These are phyloP conservation scores for Reutealis trisperma DNA, from an alignment of 345 rosid genomes.

Conservation along the genomic window DNA sequence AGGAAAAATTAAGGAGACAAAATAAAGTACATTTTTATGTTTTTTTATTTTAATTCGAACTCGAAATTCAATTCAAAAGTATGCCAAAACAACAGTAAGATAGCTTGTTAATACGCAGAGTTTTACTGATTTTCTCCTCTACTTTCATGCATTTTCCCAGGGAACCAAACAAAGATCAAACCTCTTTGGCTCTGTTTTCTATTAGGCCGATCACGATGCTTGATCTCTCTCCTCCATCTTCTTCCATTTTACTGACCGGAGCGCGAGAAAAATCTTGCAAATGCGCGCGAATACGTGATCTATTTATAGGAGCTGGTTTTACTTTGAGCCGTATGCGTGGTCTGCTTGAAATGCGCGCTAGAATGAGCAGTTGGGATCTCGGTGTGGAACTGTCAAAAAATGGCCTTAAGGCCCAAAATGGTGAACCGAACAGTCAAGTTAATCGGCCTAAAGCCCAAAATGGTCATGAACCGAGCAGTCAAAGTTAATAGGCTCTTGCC, in stretches of 20 bases:
- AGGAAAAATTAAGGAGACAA: background rate
- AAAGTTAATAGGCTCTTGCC: background rate
- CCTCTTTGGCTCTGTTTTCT: slow-evolving; percentile 98
- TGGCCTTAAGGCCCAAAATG: background rate
- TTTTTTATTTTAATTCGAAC: background rate
- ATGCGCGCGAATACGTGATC: slow-evolving; percentile 32
- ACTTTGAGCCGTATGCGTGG: background rate
- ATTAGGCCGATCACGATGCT: slow-evolving; percentile 80
- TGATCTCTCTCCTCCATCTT: slow-evolving; percentile 79
- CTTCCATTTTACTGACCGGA: slow-evolving; percentile 55
- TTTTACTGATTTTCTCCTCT: background rate
- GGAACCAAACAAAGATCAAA: slow-evolving; percentile 25
- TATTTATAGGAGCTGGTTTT: slow-evolving; percentile 6
- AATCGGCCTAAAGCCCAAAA: background rate
- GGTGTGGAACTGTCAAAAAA: background rate
- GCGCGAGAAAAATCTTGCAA: background rate
- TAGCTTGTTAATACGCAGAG: background rate
- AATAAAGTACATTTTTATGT: background rate
- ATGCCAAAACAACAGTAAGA: background rate
- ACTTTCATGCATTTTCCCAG: slow-evolving; percentile 30
- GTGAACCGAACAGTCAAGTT: no score
- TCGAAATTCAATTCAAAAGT: background rate
- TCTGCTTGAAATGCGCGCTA: slow-evolving; percentile 5
- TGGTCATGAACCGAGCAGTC: no score
- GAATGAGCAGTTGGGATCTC: background rate